Base-by-base conservation (phyloP, 2,329 filamentous ascomycete species). In the Aspergillus aculeatus region DNA sequence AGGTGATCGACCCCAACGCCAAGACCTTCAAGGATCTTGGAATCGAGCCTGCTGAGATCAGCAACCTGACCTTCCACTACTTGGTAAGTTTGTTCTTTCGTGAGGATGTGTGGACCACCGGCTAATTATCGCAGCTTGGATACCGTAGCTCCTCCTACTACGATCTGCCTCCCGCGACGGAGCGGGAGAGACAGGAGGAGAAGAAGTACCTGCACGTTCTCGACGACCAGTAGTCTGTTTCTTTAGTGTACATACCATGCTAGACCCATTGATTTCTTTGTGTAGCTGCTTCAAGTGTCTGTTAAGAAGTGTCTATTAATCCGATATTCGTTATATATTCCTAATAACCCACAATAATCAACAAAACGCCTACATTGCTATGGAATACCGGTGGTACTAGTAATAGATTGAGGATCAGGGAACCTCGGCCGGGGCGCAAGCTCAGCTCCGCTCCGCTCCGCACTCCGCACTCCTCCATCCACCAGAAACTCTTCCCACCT, bases 191-290 rank as follows among this genome's bases (percentile, higher is more conserved):
- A 84, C 84, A 86, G 70, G 93, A 98, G 78, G 93, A 98, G 80
- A 95, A 89, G 85, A 95, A 97, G 83, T 99, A 96, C 77, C 81
- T 98, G 76, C 95, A 99, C 77, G 93, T 99, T 62, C 81, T 92
- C 73, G 91, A 96, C 75, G 89, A 95, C 77, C 86, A 92, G 83
- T 95, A 88, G 71, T 69, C 64, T 72, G 64, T 71, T 71, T 71
- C 68, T 68, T 65, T 70, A 67, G 65, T 77, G 74, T 77, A 77
- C 69, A 76, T 77, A 76, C 73, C 69, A 65, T 66, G 67, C 71
- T 75, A 74, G 71, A 75, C 69, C 58, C 69, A 70, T 70, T 71
- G 32, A 72, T 75, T 71, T 66, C 66, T 68, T 72, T 66, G 26
- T 69, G 69, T 72, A 44, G 38, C 16, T 19, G 38, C 16, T 12